Conservation (phyloP, 2,329 filamentous ascomycete species). For the Cordyceps cateniannulata region DNA sequence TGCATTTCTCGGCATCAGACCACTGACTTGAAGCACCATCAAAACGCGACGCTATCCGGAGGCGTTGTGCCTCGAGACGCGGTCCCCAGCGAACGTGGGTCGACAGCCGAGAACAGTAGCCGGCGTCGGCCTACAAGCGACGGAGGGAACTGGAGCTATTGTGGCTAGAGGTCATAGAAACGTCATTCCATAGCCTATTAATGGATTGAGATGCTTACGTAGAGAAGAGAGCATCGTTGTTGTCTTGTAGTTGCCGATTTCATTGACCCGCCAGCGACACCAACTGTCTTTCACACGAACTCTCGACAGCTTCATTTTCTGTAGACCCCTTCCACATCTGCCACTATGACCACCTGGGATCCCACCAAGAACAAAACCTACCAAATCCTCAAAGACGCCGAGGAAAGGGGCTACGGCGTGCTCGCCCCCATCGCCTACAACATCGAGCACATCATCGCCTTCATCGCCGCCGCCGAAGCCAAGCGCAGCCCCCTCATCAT, state of each 20-base stretch:
- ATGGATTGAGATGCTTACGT: not conserved
- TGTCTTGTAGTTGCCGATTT: not conserved
- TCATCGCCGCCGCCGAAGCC: constrained; percentile 60
- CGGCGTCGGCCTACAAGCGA: not conserved
- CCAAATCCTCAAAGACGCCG: constrained; percentile 46
- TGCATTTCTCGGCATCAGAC: not conserved
- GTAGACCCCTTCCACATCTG: not conserved
- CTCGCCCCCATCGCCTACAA: constrained; percentile 55
- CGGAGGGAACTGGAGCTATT: not conserved
- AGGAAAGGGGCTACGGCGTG: constrained; percentile 47
- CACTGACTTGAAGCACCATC: not conserved
- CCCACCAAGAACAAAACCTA: constrained; percentile 20
- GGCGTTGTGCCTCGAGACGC: not conserved
- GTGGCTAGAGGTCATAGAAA: too few relatives aligned
- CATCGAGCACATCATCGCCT: constrained; percentile 62
- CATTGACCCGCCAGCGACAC: not conserved
- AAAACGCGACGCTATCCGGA: not conserved
- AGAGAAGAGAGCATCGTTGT: not conserved
- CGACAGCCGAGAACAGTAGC: not conserved
- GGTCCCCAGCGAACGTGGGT: not conserved
- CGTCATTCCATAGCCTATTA: not conserved
- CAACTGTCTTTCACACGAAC: not conserved
- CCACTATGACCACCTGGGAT: constrained; percentile 18
- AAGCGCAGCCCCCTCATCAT: constrained; percentile 61
- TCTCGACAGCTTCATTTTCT: not conserved